A percentile compares a stretch with the other conserved stretches of the same genome.
phyloP scores from a whole-genome alignment of 371 early-diverging fungal species.

The Circinella minor region DNA sequence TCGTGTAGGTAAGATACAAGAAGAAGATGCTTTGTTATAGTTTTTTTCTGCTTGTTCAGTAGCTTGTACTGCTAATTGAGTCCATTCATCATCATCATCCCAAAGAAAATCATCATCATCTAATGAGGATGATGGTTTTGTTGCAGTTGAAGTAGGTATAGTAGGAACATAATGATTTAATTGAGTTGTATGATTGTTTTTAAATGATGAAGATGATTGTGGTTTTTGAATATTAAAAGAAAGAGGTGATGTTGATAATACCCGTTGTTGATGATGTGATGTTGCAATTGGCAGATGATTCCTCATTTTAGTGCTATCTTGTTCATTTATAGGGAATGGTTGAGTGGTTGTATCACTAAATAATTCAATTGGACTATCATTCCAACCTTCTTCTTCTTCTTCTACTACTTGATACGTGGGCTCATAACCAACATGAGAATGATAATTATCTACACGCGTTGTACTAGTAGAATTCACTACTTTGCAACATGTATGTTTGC shows the following conservation, averaged over 20 bases:
- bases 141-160: not conserved
- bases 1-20: not conserved
- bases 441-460: no score
- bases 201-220: no score
- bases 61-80: not conserved
- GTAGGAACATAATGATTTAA: no score
- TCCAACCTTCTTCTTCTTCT: not conserved
- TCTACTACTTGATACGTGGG: no score
- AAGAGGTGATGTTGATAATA: no score
- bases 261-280: no score
- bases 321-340: not conserved
- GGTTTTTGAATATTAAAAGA: no score
- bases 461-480: not conserved
- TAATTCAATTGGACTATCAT: not conserved
- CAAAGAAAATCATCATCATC: not conserved
- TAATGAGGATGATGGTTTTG: not conserved
- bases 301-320: no score
- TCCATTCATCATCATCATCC: slow-evolving; percentile 10
- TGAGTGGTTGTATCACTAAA: not conserved
- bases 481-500: slow-evolving; percentile 23
- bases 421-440: no score
- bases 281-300: no score
- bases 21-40: not conserved
- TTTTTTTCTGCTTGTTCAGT: not conserved
- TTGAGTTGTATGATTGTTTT: no score